Conservation (phyloP, 148 eudicot genomes). For the Persicaria tinctoria region DNA sequence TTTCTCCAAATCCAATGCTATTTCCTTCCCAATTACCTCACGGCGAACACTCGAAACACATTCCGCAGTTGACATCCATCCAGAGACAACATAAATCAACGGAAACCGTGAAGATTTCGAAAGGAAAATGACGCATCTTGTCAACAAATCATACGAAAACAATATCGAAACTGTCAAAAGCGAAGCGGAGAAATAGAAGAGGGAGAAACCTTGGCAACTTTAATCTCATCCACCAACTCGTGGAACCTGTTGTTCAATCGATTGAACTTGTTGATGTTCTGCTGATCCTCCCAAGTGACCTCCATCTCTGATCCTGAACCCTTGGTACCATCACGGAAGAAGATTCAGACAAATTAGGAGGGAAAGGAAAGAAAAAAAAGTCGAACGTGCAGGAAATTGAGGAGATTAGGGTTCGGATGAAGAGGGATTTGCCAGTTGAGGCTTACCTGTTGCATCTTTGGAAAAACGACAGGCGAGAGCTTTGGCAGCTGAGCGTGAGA, state of each 20-base stretch:
- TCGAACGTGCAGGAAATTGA: not conserved
- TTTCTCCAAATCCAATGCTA: not conserved
- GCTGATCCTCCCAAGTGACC: constrained; percentile 99
- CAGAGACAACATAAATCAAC: not conserved
- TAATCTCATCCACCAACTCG: constrained; percentile 85
- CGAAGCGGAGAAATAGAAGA: not conserved
- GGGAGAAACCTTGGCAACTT: constrained; percentile 53
- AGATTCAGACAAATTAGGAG: constrained; percentile 7
- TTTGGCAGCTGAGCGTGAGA: not conserved
- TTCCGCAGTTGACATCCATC: not conserved
- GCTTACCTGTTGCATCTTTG: constrained; percentile 41
- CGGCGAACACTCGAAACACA: not conserved
- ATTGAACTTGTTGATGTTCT: constrained; percentile 86
- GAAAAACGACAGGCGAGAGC: not conserved
- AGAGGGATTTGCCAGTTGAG: not conserved
- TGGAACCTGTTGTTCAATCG: constrained; percentile 79
- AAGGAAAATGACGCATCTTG: not conserved
- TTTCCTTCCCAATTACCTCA: not conserved
- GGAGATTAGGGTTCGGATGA: not conserved
- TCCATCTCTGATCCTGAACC: constrained; percentile 69
- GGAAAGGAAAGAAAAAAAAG: not conserved
- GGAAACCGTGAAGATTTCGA: not conserved
- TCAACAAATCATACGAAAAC: not conserved
- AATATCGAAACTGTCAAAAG: not conserved
- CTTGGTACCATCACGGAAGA: constrained; percentile 11